These are phyloP conservation scores for Persicaria maculosa DNA, from an alignment of 148 eudicot genomes.

Conservation along the genomic window DNA sequence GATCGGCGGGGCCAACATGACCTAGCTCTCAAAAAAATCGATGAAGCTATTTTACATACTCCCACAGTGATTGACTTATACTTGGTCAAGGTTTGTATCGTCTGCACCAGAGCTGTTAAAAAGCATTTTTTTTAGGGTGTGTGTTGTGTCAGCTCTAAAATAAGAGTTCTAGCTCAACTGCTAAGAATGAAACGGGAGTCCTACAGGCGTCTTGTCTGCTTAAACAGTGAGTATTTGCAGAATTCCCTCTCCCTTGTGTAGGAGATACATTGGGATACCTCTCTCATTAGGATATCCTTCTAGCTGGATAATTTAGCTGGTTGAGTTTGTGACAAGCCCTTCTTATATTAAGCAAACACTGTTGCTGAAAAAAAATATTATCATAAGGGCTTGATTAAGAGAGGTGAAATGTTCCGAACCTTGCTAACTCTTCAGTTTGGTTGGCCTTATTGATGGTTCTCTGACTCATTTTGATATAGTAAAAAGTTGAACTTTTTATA, in stretches of 20 bases:
- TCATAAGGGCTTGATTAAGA: neutral
- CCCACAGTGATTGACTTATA: conserved; percentile 95
- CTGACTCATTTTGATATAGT: neutral
- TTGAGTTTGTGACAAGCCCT: too few relatives aligned
- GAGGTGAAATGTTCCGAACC: neutral
- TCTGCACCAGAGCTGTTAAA: neutral
- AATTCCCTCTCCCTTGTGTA: neutral
- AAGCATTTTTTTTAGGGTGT: neutral
- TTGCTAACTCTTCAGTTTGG: neutral
- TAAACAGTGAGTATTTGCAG: neutral
- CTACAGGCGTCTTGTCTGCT: neutral
- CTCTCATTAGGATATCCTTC: neutral
- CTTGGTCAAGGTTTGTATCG: conserved; percentile 71
- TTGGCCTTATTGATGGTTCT: neutral
- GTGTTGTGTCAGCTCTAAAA: neutral
- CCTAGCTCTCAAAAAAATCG: conserved; percentile 68
- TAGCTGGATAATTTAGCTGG: neutral
- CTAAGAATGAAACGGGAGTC: neutral
- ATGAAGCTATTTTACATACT: conserved; percentile 88
- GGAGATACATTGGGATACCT: neutral
- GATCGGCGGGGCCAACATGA: conserved; percentile 77
- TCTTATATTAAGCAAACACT: too few relatives aligned
- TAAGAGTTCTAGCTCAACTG: neutral
- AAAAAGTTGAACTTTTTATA: neutral
- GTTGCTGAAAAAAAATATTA: neutral